Base-by-base conservation (phyloP, 768 basidiomycete species). In the Suillus cothurnatus region DNA sequence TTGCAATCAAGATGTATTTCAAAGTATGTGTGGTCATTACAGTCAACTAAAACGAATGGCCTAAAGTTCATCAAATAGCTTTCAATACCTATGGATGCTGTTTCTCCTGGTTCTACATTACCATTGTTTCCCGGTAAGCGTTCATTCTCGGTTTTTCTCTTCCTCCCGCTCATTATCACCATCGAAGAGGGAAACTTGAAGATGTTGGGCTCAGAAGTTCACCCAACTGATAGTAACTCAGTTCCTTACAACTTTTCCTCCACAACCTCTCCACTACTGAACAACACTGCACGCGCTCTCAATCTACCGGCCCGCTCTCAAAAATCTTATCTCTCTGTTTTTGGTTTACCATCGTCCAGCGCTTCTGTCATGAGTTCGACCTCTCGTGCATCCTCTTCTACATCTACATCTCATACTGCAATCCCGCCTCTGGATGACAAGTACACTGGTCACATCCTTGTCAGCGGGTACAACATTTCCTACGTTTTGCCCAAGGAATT, bases 171-270 rank as follows among this genome's bases (percentile, higher is more conserved):
- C 12, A 57, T 28, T 31, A 63, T 71, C 26, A 66, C 53, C 55
- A 43, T 60, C 0, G 7, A 70, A 92, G 92, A 94, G 88, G 91
- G 91, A 67, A 92, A 90, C 71, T 78, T 93, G 66, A 92, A 91
- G 74, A 84, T 94, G 56, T 72, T 91, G 50, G 82, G 85, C 9
- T 89, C 89, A 11, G 85, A 91, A 73, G 85, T 92, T 4, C 92
- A 94, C 69, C 92, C 93, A 9, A 78, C 93, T 39, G 90, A 93
- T 76, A 79, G 75, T 63, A 85, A 85, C 66, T 91, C 89, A 5
- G 82, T 82, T 2, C 92, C 92, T 9, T 94, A 92, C 78, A 86
- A 86, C 72, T 93, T 93, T 73, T 90, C 90, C 5, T 82, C 88
- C 0, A 74, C 84, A 3, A 74, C 83, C 34, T 88, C 80, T 5